These are phyloP conservation scores for Zoysia japonica DNA, from an alignment of 176 grass and related monocot genomes.

Conservation along the genomic window DNA sequence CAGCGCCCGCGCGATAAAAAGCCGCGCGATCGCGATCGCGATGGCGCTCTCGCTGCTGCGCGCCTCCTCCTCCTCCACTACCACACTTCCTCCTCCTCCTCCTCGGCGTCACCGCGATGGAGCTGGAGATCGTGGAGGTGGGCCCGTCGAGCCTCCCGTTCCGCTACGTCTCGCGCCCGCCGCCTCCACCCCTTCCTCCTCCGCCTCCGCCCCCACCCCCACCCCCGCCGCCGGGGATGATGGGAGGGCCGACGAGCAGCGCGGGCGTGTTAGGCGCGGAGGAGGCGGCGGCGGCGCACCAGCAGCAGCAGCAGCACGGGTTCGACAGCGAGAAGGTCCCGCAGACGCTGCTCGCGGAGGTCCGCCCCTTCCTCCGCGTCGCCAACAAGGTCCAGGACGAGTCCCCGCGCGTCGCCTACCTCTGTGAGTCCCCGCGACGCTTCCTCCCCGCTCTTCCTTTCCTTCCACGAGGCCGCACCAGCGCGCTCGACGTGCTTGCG, in stretches of 20 bases:
- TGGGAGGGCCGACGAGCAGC: not conserved
- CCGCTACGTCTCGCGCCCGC: slow-evolving; percentile 31
- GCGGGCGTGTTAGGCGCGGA: not conserved
- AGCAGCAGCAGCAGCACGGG: slow-evolving; percentile 8
- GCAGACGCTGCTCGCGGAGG: slow-evolving; percentile 63
- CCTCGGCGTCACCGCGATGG: slow-evolving; percentile 13
- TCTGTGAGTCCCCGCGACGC: slow-evolving; percentile 53
- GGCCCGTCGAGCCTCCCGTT: slow-evolving; percentile 45
- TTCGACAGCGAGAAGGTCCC: slow-evolving; percentile 96
- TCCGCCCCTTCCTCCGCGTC: slow-evolving; percentile 81
- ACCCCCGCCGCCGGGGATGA: not conserved
- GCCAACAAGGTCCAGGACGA: slow-evolving; percentile 79
- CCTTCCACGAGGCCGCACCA: not conserved
- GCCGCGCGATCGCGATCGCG: slow-evolving; percentile 43
- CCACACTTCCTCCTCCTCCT: not conserved
- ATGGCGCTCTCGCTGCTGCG: slow-evolving; percentile 3
- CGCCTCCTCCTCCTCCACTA: not conserved
- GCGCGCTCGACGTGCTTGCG: slow-evolving; percentile 25
- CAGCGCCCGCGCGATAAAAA: slow-evolving; percentile 9
- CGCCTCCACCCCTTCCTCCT: not conserved
- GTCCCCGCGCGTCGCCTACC: slow-evolving; percentile 84
- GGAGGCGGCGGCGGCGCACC: not conserved
- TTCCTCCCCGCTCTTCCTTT: not conserved
- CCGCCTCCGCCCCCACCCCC: slow-evolving; percentile 22
- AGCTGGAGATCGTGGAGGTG: slow-evolving; percentile 70